These are phyloP conservation scores for Skeletonema menzelii DNA, from an alignment of 108 stramenopile species.

Conservation along the genomic window DNA sequence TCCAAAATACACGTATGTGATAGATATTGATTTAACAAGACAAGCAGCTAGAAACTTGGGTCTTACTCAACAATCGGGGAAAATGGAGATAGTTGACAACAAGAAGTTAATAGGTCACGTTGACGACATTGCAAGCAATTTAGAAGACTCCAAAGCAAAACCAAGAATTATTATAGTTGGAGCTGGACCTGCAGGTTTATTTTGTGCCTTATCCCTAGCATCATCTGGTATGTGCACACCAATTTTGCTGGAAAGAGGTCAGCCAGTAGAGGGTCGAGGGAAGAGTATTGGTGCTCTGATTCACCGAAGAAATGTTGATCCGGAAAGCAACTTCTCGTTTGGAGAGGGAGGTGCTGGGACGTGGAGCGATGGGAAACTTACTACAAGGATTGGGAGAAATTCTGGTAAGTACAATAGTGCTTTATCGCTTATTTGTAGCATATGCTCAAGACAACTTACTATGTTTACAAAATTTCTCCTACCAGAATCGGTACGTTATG, in stretches of 20 bases:
- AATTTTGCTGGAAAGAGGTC: conserved; percentile 88
- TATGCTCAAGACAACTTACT: background rate
- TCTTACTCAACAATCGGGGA: conserved; percentile 49
- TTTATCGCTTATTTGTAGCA: background rate
- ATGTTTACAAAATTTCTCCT: background rate
- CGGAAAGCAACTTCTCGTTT: conserved; percentile 89
- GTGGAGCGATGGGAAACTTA: conserved; percentile 96
- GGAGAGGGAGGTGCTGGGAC: conserved; percentile 98
- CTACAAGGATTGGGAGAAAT: conserved; percentile 91
- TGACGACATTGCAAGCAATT: background rate
- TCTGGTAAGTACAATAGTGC: conserved; percentile 17
- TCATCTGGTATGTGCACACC: conserved; percentile 53
- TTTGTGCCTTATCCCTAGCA: conserved; percentile 86
- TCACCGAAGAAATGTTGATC: conserved; percentile 54
- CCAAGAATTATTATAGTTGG: conserved; percentile 72
- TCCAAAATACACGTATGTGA: conserved; percentile 72
- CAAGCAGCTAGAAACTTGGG: conserved; percentile 21
- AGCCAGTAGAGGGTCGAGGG: conserved; percentile 90
- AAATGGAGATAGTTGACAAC: conserved; percentile 34
- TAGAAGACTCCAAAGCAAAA: background rate
- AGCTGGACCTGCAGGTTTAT: conserved; percentile 89
- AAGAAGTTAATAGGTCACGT: conserved; percentile 7
- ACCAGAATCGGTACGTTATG: conserved; percentile 54
- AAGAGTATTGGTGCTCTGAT: conserved; percentile 91
- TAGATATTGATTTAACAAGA: conserved; percentile 54